phyloP scores from a whole-genome alignment of 108 stramenopile species.

The Skeletonema marinoi region DNA sequence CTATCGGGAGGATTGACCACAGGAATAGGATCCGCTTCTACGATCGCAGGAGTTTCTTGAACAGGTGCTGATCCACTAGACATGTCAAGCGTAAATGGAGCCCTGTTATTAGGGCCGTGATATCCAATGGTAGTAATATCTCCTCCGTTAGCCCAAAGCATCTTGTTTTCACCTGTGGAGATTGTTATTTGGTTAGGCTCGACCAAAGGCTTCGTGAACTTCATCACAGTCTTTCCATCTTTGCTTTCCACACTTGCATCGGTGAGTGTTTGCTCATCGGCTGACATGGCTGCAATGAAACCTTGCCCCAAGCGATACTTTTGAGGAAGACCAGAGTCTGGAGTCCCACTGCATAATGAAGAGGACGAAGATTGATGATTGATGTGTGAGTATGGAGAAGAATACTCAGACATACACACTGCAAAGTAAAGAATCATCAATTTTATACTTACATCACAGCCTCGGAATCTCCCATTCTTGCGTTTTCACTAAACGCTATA shows the following conservation, averaged over 20 bases:
- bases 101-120: neutral
- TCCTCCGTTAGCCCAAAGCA: conserved; percentile 5
- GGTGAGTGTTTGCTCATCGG: neutral
- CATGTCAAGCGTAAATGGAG: conserved; percentile 8
- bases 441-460: neutral
- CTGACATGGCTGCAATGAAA: neutral
- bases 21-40: no score
- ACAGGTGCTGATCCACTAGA: no score
- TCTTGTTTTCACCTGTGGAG: neutral
- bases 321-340: neutral
- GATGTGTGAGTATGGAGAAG: neutral
- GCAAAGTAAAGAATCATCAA: neutral
- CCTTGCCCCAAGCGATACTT: conserved; percentile 1
- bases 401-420: neutral
- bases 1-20: no score
- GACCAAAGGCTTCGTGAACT: neutral
- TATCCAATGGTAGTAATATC: neutral
- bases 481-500: conserved; percentile 29
- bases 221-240: neutral
- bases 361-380: no score
- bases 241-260: neutral
- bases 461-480: neutral
- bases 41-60: no score
- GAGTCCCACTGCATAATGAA: neutral
- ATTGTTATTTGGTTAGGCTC: neutral